Evolutionary conservation across 2,329 filamentous ascomycete species (phyloP).

Genomic region (Dichotomopilus funicola): DNA sequence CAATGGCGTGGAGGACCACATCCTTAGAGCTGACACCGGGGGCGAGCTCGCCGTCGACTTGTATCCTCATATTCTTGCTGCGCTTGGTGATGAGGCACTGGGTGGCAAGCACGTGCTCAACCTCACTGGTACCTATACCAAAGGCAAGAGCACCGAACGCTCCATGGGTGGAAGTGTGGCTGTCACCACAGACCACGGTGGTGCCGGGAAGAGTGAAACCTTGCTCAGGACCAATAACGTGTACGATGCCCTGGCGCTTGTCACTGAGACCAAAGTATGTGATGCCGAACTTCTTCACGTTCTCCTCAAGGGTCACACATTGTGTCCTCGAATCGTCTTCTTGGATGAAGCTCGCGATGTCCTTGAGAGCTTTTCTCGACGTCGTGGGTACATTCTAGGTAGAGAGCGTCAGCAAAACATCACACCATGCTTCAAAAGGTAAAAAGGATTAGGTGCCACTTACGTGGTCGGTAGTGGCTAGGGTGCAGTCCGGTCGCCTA

Average conservation of each 20-base stretch:
- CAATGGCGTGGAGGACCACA: constrained; percentile 86
- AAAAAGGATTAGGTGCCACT: constrained; percentile 26
- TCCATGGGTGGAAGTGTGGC: constrained; percentile 95
- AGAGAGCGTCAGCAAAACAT: not conserved
- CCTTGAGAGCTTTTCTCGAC: constrained; percentile 87
- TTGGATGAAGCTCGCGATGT: constrained; percentile 87
- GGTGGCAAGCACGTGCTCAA: constrained; percentile 95
- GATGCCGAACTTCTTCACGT: constrained; percentile 91
- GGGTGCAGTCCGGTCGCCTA: constrained; percentile 89
- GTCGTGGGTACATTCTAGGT: constrained; percentile 84
- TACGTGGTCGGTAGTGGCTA: constrained; percentile 96
- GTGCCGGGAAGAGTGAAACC: constrained; percentile 97
- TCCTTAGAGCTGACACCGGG: constrained; percentile 96
- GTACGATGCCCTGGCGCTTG: constrained; percentile 95
- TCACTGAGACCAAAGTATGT: constrained; percentile 96
- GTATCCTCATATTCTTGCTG: constrained; percentile 98
- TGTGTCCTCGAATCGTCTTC: constrained; percentile 90
- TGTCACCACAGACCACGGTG: constrained; percentile 95
- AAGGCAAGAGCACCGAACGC: constrained; percentile 93
- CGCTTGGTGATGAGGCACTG: constrained; percentile 91
- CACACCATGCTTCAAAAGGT: not conserved
- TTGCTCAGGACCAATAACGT: constrained; percentile 97
- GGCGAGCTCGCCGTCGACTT: constrained; percentile 83
- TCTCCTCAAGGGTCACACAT: constrained; percentile 93
- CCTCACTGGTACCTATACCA: constrained; percentile 96